Conservation (phyloP, 1,284 basidiomycete species). For the Cystobasidium sp. region DNA sequence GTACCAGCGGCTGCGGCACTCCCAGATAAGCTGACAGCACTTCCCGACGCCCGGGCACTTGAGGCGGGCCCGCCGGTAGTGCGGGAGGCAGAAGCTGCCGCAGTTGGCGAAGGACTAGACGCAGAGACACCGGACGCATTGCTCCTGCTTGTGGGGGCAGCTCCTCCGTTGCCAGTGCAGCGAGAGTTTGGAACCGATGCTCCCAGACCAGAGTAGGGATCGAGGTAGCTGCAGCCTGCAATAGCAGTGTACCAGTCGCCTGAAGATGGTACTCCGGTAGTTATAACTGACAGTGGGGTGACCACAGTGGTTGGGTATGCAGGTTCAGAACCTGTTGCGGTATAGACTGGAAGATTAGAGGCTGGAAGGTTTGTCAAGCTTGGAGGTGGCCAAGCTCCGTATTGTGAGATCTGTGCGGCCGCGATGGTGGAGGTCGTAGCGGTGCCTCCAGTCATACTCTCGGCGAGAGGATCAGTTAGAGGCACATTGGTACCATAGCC, state of each 20-base stretch:
- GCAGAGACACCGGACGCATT: not conserved
- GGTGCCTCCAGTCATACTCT: constrained; percentile 76
- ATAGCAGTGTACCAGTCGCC: constrained; percentile 64
- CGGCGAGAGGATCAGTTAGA: constrained; percentile 62
- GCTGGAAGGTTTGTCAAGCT: constrained; percentile 50
- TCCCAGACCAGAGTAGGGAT: constrained; percentile 54
- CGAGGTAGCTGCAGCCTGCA: constrained; percentile 74
- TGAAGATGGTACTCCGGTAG: constrained; percentile 71
- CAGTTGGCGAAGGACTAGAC: not conserved
- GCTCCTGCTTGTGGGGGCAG: not conserved
- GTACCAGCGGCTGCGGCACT: too few relatives aligned
- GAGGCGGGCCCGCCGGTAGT: not conserved
- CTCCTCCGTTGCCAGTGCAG: constrained; percentile 37
- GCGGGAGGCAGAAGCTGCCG: not conserved
- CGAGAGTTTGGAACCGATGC: constrained; percentile 20
- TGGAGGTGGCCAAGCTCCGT: constrained; percentile 47
- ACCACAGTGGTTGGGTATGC: constrained; percentile 59
- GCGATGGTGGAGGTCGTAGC: constrained; percentile 59
- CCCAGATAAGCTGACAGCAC: too few relatives aligned
- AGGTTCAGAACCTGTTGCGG: constrained; percentile 67
- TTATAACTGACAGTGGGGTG: constrained; percentile 68
- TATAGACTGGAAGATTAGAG: constrained; percentile 61
- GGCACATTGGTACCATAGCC: constrained; percentile 34
- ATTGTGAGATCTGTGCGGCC: constrained; percentile 44
- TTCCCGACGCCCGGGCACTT: too few relatives aligned